Evolutionary conservation across 805 yeast species (phyloP), one percentile per base, ranked within the genome.

Genomic region (Ascoidea tarda): DNA sequence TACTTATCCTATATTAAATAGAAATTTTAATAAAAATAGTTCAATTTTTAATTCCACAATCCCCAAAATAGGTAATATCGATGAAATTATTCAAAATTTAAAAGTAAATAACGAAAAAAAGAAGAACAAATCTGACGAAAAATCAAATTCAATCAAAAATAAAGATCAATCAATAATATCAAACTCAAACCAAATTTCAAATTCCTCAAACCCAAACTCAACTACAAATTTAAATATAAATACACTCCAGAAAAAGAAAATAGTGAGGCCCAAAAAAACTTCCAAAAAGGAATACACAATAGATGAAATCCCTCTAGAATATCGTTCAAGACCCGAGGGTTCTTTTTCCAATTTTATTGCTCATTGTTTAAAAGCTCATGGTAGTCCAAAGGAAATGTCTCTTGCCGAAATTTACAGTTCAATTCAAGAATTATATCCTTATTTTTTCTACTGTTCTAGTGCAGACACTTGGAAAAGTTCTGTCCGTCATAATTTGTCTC

Each of bases 401-500:
- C 69, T 85, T 47, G 81, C 89, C 0, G 97, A 90, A 57, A 87
- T 93, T 49, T 84, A 88, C 66, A 84, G 84, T 52, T 87, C 88
- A 1, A 89, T 93, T 50, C 85, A 86, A 65, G 95, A 87, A 48
- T 66, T 86, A 10, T 91, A 84, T 66, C 98, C 98, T 2, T 93
- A 87, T 69, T 93, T 87, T 68, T 78, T 82, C 60, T 91, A 87
- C 67, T 90, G 97, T 61, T 91, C 95, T 0, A 21, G 28, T 21
- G 28, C 28, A 21, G 96, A 89, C 65, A 98, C 98, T 2, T 93
- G 99, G 99, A 99, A 93, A 69, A 84, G 93, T 69, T 89, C 96
- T 5, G 91, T 93, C 59, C 81, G 99, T 60, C 99, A 93, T 68
- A 93, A 93, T 65, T 71, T 93, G 52, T 89, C 97, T 2, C 73